Base-by-base conservation (phyloP, 345 rosid genomes). In the Melaleuca quinquenervia region DNA sequence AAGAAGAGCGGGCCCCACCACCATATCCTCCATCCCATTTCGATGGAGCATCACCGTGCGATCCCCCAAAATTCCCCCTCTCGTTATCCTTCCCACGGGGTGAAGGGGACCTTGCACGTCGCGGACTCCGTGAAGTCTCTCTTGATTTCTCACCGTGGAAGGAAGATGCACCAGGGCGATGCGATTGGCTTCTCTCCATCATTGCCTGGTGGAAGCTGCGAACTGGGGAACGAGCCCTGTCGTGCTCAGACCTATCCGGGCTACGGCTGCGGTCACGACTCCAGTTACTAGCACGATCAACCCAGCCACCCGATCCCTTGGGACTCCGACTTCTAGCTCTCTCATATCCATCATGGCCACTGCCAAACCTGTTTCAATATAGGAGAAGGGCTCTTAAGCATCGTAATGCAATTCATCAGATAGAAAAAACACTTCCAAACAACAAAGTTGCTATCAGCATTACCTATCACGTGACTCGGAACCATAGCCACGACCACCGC, bases 161-260 rank as follows among this genome's bases (percentile, higher is more conserved):
- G 83, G 45, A 75, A 55, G 48, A 50, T 62, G 52, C 91, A 60
- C 82, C 85, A 22, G 84, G 83, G 55, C 85, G 60, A 29, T 91
- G 85, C 45, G 83, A 86, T 27, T 87, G 88, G 53, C 85, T 87
- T 53, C 89, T 90, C 84, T 88, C 94, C 93, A 91, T 92, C 95
- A 95, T 94, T 29, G 88, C 36, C 92, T 91, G 96, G 86, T 96
- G 98, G 90, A 94, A 95, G 88, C 97, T 93, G 51, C 90, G 93
- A 15, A 88, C 91, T 50, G 96, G 93, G 49, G 95, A 92, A 50
- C 85, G 85, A 44, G 60, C 89, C 51, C 89, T 92, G 24, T 88
- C 88, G 85, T 87, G 87, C 36, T 89, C 89, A 87, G 82, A 88
- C 85, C 93, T 91, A 76, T 91, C 95, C 1, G 98, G 96, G 89